Percentiles rank a stretch among this genome's conserved stretches.
These are phyloP conservation scores for Lipomyces oligophaga DNA, from an alignment of 805 yeast species.

Conservation along the genomic window DNA sequence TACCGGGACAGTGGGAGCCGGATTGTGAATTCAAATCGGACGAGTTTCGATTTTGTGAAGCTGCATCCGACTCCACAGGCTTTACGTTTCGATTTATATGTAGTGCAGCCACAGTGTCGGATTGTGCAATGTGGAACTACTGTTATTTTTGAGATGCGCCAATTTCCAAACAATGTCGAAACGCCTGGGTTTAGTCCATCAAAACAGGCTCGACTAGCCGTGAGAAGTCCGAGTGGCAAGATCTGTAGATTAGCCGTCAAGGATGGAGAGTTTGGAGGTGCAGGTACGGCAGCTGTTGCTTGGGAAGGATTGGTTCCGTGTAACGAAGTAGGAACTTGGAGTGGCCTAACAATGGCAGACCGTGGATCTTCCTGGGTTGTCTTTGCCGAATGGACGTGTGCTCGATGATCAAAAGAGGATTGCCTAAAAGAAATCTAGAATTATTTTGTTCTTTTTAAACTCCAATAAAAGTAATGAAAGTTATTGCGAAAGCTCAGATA, in stretches of 20 bases:
- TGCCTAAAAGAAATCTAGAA: too few relatives aligned
- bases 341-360: constrained; percentile 75
- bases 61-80: constrained; percentile 69
- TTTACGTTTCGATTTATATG: constrained; percentile 69
- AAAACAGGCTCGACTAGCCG: constrained; percentile 49
- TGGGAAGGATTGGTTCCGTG: constrained; percentile 62
- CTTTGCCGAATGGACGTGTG: constrained; percentile 82
- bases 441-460: too few relatives aligned
- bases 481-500: too few relatives aligned
- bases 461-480: too few relatives aligned
- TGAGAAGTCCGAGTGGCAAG: constrained; percentile 84
- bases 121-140: constrained; percentile 53
- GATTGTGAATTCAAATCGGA: constrained; percentile 34
- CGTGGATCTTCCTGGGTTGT: constrained; percentile 25
- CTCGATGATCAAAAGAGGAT: not conserved
- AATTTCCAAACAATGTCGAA: constrained; percentile 45
- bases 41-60: constrained; percentile 62
- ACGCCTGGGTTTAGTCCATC: constrained; percentile 14
- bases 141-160: constrained; percentile 62
- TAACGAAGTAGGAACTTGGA: constrained; percentile 75
- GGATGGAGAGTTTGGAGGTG: constrained; percentile 37
- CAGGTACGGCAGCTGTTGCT: constrained; percentile 25
- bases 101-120: constrained; percentile 78
- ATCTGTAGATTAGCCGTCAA: constrained; percentile 49
- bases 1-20: constrained; percentile 13